A percentile compares a stretch with the other conserved stretches of the same genome.
Evolutionary conservation across 768 basidiomycete species (phyloP).

Genomic region (Trichaptum fuscoviolaceum): DNA sequence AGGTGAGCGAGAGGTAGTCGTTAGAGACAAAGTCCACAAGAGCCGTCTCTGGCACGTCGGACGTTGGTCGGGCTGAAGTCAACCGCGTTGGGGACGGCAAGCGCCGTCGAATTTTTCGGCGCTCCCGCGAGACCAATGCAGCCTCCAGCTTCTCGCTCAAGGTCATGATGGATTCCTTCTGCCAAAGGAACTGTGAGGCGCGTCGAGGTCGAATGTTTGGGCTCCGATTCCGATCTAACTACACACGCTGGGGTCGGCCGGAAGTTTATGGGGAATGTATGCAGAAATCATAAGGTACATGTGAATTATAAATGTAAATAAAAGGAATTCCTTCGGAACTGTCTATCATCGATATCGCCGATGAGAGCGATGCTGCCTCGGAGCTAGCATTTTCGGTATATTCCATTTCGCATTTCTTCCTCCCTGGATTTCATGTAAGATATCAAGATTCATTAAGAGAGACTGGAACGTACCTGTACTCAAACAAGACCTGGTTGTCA

Average conservation of each 20-base stretch:
- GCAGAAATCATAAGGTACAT: not conserved
- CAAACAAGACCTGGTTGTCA: slow-evolving; percentile 90
- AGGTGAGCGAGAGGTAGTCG: slow-evolving; percentile 84
- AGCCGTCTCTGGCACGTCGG: slow-evolving; percentile 26
- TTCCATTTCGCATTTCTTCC: slow-evolving; percentile 65
- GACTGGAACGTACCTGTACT: slow-evolving; percentile 65
- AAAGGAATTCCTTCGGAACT: not conserved
- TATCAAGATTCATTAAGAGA: slow-evolving; percentile 7
- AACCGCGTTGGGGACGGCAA: slow-evolving; percentile 47
- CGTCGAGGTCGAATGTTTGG: not conserved
- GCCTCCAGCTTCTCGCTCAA: slow-evolving; percentile 38
- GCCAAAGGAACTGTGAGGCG: not conserved
- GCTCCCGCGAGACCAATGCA: slow-evolving; percentile 59
- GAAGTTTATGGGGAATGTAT: not conserved
- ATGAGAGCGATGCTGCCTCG: not conserved
- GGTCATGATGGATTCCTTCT: slow-evolving; percentile 20
- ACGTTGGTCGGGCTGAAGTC: slow-evolving; percentile 22
- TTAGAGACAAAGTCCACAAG: slow-evolving; percentile 78
- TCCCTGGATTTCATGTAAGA: slow-evolving; percentile 40
- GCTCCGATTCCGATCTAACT: not conserved
- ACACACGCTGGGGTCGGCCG: not conserved
- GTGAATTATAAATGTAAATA: not conserved
- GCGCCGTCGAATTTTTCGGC: slow-evolving; percentile 61
- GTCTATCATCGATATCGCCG: not conserved
- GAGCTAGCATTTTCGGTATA: slow-evolving; percentile 42